Conservation (phyloP, 176 grass and related monocot species). For the Hordeum marinum region DNA sequence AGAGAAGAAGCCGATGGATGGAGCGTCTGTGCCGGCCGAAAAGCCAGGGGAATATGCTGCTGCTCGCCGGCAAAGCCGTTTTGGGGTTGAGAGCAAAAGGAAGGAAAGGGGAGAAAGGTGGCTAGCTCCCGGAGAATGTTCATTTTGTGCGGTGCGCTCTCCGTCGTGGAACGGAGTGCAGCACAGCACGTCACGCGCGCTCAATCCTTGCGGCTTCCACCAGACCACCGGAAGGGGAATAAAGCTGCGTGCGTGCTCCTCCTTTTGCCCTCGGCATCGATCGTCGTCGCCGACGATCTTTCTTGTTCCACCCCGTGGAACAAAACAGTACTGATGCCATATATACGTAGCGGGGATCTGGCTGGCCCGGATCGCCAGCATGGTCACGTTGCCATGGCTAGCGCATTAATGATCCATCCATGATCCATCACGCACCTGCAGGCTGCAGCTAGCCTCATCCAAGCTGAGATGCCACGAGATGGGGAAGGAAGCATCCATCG, state of each 20-base stretch:
- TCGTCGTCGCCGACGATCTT: background rate
- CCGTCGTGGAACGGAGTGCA: conserved; percentile 34
- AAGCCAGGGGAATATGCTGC: conserved; percentile 31
- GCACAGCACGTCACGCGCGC: conserved; percentile 34
- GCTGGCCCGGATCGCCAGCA: conserved; percentile 19
- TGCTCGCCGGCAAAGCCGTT: conserved; percentile 9
- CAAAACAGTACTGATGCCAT: background rate
- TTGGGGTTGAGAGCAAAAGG: conserved; percentile 11
- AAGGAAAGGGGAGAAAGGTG: background rate
- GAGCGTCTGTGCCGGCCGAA: background rate
- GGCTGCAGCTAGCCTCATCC: background rate
- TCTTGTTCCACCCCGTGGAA: background rate
- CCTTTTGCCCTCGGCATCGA: background rate
- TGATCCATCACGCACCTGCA: background rate
- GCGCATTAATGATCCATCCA: background rate
- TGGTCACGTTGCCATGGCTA: conserved; percentile 11
- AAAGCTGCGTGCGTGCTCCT: conserved; percentile 17
- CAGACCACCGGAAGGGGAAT: background rate
- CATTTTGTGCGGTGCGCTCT: conserved; percentile 6
- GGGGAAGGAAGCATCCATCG: background rate
- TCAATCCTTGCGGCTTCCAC: background rate
- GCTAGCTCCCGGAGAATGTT: background rate
- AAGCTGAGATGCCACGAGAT: conserved; percentile 5
- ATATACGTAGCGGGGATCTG: background rate
- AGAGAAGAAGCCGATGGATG: background rate